phyloP scores from a whole-genome alignment of 805 yeast species.

The Candida peoriensis region DNA sequence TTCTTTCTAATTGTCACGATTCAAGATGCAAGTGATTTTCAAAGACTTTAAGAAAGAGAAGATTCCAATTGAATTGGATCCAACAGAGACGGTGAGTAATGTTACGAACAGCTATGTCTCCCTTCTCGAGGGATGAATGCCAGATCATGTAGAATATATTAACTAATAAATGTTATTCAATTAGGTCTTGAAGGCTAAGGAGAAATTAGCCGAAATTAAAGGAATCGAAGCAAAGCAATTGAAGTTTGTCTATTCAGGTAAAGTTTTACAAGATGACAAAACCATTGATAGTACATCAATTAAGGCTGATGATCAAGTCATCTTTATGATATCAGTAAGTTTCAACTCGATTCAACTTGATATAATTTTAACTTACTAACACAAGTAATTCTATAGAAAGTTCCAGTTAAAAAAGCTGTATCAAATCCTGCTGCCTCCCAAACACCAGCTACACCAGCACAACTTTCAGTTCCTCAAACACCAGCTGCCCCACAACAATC shows the following conservation, averaged over 20 bases:
- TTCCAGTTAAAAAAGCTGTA: slow-evolving; percentile 24
- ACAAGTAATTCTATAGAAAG: slow-evolving; percentile 16
- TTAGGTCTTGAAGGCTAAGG: slow-evolving; percentile 64
- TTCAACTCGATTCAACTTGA: slow-evolving; percentile 12
- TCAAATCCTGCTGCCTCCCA: slow-evolving; percentile 25
- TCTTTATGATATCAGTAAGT: slow-evolving; percentile 79
- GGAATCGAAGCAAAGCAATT: slow-evolving; percentile 68
- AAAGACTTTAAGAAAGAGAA: slow-evolving; percentile 93
- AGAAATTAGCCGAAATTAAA: slow-evolving; percentile 62
- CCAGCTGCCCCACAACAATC: slow-evolving; percentile 18
- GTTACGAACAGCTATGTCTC: too few relatives aligned
- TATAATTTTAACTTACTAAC: too few relatives aligned
- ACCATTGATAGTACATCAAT: slow-evolving; percentile 66
- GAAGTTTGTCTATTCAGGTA: slow-evolving; percentile 89
- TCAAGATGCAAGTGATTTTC: slow-evolving; percentile 67
- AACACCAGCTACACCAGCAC: slow-evolving; percentile 21
- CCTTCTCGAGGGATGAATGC: too few relatives aligned
- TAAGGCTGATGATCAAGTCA: slow-evolving; percentile 80
- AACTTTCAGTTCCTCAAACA: slow-evolving; percentile 14
- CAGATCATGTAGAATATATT: neutral
- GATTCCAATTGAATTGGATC: slow-evolving; percentile 73
- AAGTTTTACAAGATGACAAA: slow-evolving; percentile 81
- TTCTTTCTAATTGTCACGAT: too few relatives aligned
- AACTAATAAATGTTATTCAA: neutral
- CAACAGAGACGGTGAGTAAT: slow-evolving; percentile 54